phyloP scores from a whole-genome alignment of 1,139 yeast genomes.

The Candida sp. region DNA sequence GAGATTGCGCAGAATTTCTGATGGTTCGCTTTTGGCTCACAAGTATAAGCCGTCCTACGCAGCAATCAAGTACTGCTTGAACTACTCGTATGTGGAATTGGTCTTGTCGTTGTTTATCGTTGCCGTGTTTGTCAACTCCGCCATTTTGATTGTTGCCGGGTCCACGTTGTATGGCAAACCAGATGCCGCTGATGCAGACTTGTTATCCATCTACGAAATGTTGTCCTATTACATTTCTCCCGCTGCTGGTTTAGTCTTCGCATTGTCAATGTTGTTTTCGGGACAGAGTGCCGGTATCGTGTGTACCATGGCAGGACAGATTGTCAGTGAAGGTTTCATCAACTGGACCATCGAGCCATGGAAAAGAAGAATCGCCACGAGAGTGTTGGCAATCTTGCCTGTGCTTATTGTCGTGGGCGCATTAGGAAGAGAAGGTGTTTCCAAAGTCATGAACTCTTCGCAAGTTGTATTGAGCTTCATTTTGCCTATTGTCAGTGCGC shows the following conservation, averaged over 20 bases:
- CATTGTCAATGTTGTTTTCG: slow-evolving; percentile 73
- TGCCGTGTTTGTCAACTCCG: slow-evolving; percentile 76
- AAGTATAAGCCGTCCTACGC: slow-evolving; percentile 66
- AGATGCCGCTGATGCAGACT: slow-evolving; percentile 71
- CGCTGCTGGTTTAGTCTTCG: slow-evolving; percentile 74
- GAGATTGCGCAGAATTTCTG: slow-evolving; percentile 33
- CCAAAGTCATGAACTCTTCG: slow-evolving; percentile 71
- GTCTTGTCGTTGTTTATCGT: slow-evolving; percentile 67
- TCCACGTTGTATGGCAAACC: slow-evolving; percentile 65
- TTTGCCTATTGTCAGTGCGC: slow-evolving; percentile 78
- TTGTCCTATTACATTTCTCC: slow-evolving; percentile 64
- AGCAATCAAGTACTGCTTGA: slow-evolving; percentile 69
- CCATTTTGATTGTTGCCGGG: slow-evolving; percentile 77
- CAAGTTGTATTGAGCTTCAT: slow-evolving; percentile 75
- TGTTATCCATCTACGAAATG: slow-evolving; percentile 73
- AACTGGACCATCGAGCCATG: slow-evolving; percentile 76
- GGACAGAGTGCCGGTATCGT: slow-evolving; percentile 86
- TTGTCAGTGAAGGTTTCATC: slow-evolving; percentile 79
- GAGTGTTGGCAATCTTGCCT: slow-evolving; percentile 75
- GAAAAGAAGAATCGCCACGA: slow-evolving; percentile 70
- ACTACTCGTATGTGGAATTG: slow-evolving; percentile 68
- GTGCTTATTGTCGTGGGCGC: slow-evolving; percentile 66
- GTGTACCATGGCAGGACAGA: slow-evolving; percentile 83
- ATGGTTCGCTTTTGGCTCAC: slow-evolving; percentile 33
- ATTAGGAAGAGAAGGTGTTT: slow-evolving; percentile 72